Percentiles rank a stretch among this genome's conserved stretches.
These are phyloP conservation scores for Flammula alnicola DNA, from an alignment of 1,284 basidiomycete species.

Conservation along the genomic window DNA sequence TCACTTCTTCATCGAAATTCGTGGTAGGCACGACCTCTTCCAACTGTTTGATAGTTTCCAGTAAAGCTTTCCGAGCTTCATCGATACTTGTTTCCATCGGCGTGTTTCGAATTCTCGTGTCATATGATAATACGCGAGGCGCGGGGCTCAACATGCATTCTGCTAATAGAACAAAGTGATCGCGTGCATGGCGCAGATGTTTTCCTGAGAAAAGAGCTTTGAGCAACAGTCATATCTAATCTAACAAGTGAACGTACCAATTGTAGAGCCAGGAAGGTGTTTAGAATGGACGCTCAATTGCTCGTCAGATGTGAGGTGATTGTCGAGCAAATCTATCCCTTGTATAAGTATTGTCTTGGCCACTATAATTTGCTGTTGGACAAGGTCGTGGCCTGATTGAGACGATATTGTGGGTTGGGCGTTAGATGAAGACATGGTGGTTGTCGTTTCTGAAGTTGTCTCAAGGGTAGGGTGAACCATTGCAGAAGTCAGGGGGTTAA, in stretches of 20 bases:
- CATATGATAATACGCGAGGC: slow-evolving; percentile 72
- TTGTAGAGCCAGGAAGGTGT: slow-evolving; percentile 80
- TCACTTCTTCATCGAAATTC: slow-evolving; percentile 59
- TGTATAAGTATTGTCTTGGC: slow-evolving; percentile 68
- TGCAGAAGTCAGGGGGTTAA: slow-evolving; percentile 13
- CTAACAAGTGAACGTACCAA: slow-evolving; percentile 50
- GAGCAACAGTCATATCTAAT: not conserved
- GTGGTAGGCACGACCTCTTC: slow-evolving; percentile 53
- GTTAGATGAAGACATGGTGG: slow-evolving; percentile 23
- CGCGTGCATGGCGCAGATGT: slow-evolving; percentile 80
- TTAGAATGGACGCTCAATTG: slow-evolving; percentile 71
- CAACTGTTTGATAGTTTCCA: slow-evolving; percentile 60
- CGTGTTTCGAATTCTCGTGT: slow-evolving; percentile 73
- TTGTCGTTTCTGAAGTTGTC: slow-evolving; percentile 10
- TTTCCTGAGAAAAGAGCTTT: slow-evolving; percentile 58
- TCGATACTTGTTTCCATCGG: slow-evolving; percentile 76
- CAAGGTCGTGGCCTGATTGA: slow-evolving; percentile 23
- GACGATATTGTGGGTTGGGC: slow-evolving; percentile 7
- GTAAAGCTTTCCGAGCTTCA: slow-evolving; percentile 61
- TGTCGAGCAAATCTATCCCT: slow-evolving; percentile 71
- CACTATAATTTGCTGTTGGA: slow-evolving; percentile 59
- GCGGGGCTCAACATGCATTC: slow-evolving; percentile 54
- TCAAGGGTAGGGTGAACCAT: slow-evolving; percentile 26
- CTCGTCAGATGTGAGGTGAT: slow-evolving; percentile 63
- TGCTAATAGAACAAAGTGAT: slow-evolving; percentile 74